Evolutionary conservation across 345 rosid species (phyloP), one percentile per base, ranked within the genome.

Genomic region (Eucalyptus pauciflora): DNA sequence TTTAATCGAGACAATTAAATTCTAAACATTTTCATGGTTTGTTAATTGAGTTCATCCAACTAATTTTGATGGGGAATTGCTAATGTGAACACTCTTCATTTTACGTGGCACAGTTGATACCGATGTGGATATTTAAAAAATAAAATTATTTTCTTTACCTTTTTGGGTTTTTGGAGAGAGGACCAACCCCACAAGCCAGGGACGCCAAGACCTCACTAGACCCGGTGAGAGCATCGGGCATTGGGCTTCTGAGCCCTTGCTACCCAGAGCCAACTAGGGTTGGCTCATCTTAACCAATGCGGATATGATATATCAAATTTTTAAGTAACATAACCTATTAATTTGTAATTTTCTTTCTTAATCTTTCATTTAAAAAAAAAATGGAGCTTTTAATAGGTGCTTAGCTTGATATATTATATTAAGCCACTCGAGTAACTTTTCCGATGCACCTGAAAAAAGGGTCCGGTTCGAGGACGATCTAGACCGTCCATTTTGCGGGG

Each of bases 201-300:
- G 62, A 52, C 1, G 25, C 58, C 10, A 52, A 7, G 25, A 20
- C 25, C 10, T 20, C 10, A 20, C 2, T 8, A 52, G 2, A 52
- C 5, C 0, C 0, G 1, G 13, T 24, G 29, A 56, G 62, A 25
- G 13, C 62, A 56, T 56, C 7, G 0, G 1, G 13, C 62, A 56
- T 52, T 0, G 0, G 0, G 1, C 6, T 0, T 0, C 29, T 25
- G 1, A 56, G 60, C 13, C 29, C 6, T 5, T 56, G 13, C 13
- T 25, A 24, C 0, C 1, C 0, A 9, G 1, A 56, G 62, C 58
- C 2, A 52, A 52, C 2, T 0, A 52, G 5, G 58, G 58, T 52
- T 0, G 58, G 25, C 2, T 52, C 8, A 51, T 51, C 54, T 51
- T 51, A 51, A 51, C 22, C 22, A 17, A 51, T 8, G 3, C 2